Base-by-base conservation (phyloP, 164 flowering plant species). In the Tetracentron sinense region DNA sequence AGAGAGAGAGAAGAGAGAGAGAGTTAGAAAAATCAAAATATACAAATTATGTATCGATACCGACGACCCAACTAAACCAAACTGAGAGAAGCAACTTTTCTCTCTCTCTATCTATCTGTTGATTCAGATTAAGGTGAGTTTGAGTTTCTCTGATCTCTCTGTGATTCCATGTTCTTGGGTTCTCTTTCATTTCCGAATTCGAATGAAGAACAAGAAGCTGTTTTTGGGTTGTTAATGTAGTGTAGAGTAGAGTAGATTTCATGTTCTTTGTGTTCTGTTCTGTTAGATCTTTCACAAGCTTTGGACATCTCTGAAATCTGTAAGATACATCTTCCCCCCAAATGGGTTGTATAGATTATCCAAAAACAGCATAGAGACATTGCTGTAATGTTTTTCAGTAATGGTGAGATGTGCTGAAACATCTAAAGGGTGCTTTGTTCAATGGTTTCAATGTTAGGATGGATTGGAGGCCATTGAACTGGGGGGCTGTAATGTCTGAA, bases 271-370 rank as follows among this genome's bases (percentile, higher is more conserved):
- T 19, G 42, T 56, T 56, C 17, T 12, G 16, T 52, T 52, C 16
- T 1, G 8, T 23, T 52, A 22, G 55, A 52, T 52, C 55, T 52
- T 23, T 14, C 3, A 23, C 25, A 16, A 25, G 3, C 26, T 62
- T n/a, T n/a, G 77, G 15, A 86, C 85, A 70, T 92, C 95, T 60
- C 95, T 76, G 81, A 95, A 92, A 53, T 91, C 98, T 53, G 88
- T 77, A 15, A 85, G 72, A 67, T 83, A 88, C 98, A 92, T 88
- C 74, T 75, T 85, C 20, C 96, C 98, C 42, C 75, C 80, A 63
- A 54, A 82, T 22, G 81, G 83, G 61, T 92, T 84, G 68, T 89
- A 92, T 55, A 92, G 61, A 42, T 95, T 96, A 76, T 92, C 98
- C 42, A 89, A 61, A 57, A 77, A 85, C 16, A 92, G 73, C 61